Base-by-base conservation (phyloP, 2,329 filamentous ascomycete species). In the Penicillium nordicum region DNA sequence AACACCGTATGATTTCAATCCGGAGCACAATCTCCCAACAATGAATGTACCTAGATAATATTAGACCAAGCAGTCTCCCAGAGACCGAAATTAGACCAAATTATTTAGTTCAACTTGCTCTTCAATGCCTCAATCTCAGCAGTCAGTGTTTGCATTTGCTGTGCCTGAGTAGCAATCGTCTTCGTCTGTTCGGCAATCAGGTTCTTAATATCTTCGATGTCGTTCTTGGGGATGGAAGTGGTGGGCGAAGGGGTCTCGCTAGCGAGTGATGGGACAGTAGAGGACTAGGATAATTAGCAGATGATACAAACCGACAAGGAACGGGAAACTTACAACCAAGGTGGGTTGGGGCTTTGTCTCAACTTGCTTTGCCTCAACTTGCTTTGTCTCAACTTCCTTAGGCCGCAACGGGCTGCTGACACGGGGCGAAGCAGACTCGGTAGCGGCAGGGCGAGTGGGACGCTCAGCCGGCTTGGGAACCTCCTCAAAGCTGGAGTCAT, bases 401-500 rank as follows among this genome's bases (percentile, higher is more conserved):
- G 67, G 66, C n/a, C 64, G 63, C 61, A 67, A 63, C 2, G 69
- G 67, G 58, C 67, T 72, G 56, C 67, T 72, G 30, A 71, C 59
- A n/a, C 58, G 52, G 4, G 61, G 63, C n/a, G 67, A 61, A 14
- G 70, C 64, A 4, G 67, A 57, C 27, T 64, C 63, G 21, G 61
- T 50, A 8, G 62, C 64, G 21, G 63, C 46, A 16, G 69, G 59
- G 44, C 63, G 67, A 41, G 78, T 65, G n/a, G 76, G 77, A 45
- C 88, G 87, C 65, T 90, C 88, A 11, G 84, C 77, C 21, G 90
- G 89, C 70, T 90, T 91, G 32, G 88, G 75, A 32, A 94, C 82
- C 70, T 96, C 91, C 70, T 97, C 92, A 64, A 97, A 97, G 76
- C 88, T 90, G 1, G 90, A 93, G 29, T 83, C 82, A 56, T 90